Conservation (phyloP, 1,284 basidiomycete species). For the Cutaneotrichosporon mucoides region DNA sequence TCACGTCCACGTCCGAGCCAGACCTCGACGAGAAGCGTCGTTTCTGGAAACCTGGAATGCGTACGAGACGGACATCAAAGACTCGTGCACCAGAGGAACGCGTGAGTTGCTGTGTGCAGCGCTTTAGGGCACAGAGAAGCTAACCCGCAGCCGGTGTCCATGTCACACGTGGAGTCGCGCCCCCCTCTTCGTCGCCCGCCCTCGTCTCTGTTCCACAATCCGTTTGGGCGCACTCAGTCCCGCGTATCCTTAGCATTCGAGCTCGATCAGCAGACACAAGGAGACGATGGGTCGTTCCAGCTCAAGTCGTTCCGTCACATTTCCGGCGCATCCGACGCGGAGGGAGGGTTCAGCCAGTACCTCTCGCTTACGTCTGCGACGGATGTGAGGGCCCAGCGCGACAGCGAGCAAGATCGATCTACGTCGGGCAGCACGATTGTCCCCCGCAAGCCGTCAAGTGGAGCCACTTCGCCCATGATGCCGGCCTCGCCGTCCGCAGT, state of each 20-base stretch:
- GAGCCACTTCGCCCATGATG: neutral
- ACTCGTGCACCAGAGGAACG: neutral
- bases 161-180: slow-evolving; percentile 1
- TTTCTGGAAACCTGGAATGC: slow-evolving; percentile 6
- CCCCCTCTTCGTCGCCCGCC: slow-evolving; percentile 28
- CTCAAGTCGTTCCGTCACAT: slow-evolving; percentile 46
- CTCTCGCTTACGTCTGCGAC: neutral
- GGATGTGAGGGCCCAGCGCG: neutral
- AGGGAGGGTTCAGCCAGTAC: slow-evolving; percentile 13
- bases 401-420: neutral
- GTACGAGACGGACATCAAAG: neutral
- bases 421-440: neutral
- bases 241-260: slow-evolving; percentile 29
- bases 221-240: slow-evolving; percentile 34
- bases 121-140: neutral
- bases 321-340: slow-evolving; percentile 26
- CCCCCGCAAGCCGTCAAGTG: neutral
- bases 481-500: neutral
- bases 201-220: slow-evolving; percentile 36
- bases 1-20: neutral
- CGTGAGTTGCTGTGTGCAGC: neutral
- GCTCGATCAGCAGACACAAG: slow-evolving; percentile 14
- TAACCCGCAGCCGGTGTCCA: slow-evolving; percentile 3
- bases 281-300: slow-evolving; percentile 44
- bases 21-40: slow-evolving; percentile 7